Percentiles rank a stretch among this genome's conserved stretches.
phyloP scores from a whole-genome alignment of 2,329 filamentous ascomycete species.

The Dothistroma pini region DNA sequence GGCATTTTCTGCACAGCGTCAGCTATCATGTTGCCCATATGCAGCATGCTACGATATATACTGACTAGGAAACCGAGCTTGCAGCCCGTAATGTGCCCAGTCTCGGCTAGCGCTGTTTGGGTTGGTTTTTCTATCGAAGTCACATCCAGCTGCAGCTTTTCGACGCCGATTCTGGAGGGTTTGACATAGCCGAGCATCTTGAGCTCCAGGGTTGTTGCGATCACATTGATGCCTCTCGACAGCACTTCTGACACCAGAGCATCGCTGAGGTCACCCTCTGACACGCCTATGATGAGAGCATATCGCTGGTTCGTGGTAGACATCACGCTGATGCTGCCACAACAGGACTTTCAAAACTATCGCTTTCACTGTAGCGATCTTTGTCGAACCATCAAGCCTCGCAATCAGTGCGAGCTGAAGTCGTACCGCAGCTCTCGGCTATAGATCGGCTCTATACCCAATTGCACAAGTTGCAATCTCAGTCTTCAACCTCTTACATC shows the following conservation, averaged over 20 bases:
- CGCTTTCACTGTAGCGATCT: background rate
- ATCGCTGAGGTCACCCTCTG: constrained; percentile 43
- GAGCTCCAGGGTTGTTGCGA: constrained; percentile 37
- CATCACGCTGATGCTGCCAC: background rate
- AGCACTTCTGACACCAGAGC: constrained; percentile 46
- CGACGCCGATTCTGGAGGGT: background rate
- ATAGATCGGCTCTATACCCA: no score
- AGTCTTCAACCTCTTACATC: background rate
- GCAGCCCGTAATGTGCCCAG: constrained; percentile 30
- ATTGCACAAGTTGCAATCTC: no score
- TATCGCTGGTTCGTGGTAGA: background rate
- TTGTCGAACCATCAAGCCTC: background rate
- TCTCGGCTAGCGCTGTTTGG: constrained; percentile 29
- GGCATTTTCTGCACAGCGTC: constrained; percentile 39
- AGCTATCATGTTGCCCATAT: background rate
- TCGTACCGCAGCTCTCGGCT: background rate
- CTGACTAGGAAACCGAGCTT: constrained; percentile 46
- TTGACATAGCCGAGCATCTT: constrained; percentile 21
- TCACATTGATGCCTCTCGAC: constrained; percentile 42
- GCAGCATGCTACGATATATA: background rate
- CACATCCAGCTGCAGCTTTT: constrained; percentile 40
- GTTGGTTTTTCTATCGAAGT: constrained; percentile 35
- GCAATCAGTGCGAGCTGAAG: background rate
- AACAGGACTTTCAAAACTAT: background rate
- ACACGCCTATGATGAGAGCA: constrained; percentile 43